phyloP scores from a whole-genome alignment of 2,329 filamentous ascomycete species.

The Plenodomus tracheiphilus region DNA sequence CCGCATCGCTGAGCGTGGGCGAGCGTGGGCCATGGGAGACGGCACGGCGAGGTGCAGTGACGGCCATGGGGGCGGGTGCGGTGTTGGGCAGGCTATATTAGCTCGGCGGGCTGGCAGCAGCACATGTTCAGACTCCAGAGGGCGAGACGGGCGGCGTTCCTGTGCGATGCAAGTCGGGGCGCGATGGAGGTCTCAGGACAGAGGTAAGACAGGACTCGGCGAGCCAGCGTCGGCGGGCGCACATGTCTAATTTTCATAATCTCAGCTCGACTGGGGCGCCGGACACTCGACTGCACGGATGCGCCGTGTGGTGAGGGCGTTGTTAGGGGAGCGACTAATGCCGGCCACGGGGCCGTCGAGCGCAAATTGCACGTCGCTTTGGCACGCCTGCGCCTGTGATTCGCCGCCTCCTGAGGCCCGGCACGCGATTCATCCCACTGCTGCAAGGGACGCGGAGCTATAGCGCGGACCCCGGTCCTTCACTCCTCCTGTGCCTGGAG shows the following conservation, averaged over 20 bases:
- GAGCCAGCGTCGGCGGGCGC: constrained; percentile 21
- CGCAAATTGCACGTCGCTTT: constrained; percentile 14
- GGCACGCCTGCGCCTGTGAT: constrained; percentile 7
- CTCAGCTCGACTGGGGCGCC: constrained; percentile 23
- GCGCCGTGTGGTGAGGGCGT: constrained; percentile 12
- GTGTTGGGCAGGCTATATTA: constrained; percentile 22
- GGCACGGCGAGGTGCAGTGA: constrained; percentile 22
- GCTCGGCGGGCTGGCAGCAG: constrained; percentile 19
- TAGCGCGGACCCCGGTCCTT: constrained; percentile 9
- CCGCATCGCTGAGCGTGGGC: constrained; percentile 87
- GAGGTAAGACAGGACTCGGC: constrained; percentile 13
- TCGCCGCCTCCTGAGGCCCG: constrained; percentile 4
- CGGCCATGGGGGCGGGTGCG: constrained; percentile 17
- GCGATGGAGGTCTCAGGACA: not conserved
- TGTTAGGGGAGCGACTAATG: constrained; percentile 22
- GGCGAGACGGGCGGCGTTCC: constrained; percentile 2
- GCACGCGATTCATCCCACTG: constrained; percentile 6
- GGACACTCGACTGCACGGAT: constrained; percentile 22
- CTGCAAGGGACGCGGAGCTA: constrained; percentile 18
- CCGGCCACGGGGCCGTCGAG: constrained; percentile 7
- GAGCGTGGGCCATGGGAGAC: constrained; percentile 50
- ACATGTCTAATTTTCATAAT: constrained; percentile 17
- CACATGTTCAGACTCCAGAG: constrained; percentile 18
- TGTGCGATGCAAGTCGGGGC: not conserved
- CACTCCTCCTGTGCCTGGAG: not conserved